These are phyloP conservation scores for Vicia faba DNA, from an alignment of 306 rosid species.

Conservation along the genomic window DNA sequence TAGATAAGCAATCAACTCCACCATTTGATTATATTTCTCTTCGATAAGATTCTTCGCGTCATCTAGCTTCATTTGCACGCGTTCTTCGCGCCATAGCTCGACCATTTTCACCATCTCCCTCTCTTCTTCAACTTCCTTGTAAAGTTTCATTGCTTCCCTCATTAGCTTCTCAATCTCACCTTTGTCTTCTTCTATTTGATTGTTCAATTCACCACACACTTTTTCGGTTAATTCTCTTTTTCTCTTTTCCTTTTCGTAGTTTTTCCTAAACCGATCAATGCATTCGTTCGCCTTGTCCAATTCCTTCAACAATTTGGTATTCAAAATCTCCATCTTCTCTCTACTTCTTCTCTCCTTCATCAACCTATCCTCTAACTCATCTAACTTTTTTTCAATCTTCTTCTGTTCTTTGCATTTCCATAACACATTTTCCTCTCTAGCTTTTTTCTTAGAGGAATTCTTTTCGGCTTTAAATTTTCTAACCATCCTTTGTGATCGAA, in stretches of 20 bases:
- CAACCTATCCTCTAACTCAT: conserved; percentile 41
- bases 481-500: conserved; percentile 35
- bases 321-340: conserved; percentile 41
- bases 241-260: conserved; percentile 53
- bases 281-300: conserved; percentile 45
- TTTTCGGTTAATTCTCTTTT: conserved; percentile 49
- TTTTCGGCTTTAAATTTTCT: conserved; percentile 43
- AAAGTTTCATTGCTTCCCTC: conserved; percentile 41
- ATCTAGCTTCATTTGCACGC: conserved; percentile 63
- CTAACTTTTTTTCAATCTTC: conserved; percentile 36
- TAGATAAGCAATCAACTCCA: conserved; percentile 45
- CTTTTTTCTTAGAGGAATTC: conserved; percentile 44
- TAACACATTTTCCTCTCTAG: conserved; percentile 41
- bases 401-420: conserved; percentile 31
- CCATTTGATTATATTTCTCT: conserved; percentile 54
- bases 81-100: conserved; percentile 74
- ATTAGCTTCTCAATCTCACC: conserved; percentile 41
- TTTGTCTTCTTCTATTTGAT: conserved; percentile 53
- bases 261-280: conserved; percentile 38
- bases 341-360: conserved; percentile 50
- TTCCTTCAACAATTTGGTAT: conserved; percentile 43
- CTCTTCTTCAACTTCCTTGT: conserved; percentile 64
- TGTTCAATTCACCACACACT: conserved; percentile 48
- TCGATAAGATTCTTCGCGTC: conserved; percentile 68
- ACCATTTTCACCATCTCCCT: conserved; percentile 63